Evolutionary conservation across 208 protist species (phyloP).

Genomic region (Wallacemonas sp.): DNA sequence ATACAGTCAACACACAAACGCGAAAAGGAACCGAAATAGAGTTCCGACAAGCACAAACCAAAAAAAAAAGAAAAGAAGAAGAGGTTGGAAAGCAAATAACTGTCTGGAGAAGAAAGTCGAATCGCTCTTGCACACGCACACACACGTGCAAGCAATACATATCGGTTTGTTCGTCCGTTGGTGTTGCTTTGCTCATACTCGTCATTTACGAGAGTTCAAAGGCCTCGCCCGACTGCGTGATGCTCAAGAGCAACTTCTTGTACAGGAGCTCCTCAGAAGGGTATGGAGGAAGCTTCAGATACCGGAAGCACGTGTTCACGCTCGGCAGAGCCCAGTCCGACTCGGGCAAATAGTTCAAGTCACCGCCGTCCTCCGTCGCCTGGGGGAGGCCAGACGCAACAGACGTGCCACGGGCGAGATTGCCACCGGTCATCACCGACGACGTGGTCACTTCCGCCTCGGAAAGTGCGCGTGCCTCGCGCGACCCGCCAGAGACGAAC

Average conservation of each 20-base stretch:
- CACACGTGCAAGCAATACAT: too few relatives aligned
- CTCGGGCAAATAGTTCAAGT: slow-evolving; percentile 22
- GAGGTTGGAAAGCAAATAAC: too few relatives aligned
- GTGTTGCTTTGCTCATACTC: too few relatives aligned
- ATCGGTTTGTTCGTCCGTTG: too few relatives aligned
- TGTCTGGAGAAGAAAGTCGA: too few relatives aligned
- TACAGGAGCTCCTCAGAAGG: slow-evolving; percentile 83
- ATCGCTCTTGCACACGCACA: too few relatives aligned
- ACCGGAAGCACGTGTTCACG: slow-evolving; percentile 92
- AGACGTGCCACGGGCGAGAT: background rate
- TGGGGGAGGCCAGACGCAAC: background rate
- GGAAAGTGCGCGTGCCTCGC: slow-evolving; percentile 11
- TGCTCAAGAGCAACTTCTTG: slow-evolving; percentile 80
- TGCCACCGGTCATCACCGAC: background rate
- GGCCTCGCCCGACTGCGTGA: slow-evolving; percentile 72
- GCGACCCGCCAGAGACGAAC: too few relatives aligned
- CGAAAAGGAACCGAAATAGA: too few relatives aligned
- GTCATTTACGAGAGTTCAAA: slow-evolving; percentile 91
- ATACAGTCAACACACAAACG: too few relatives aligned
- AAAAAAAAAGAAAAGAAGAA: too few relatives aligned
- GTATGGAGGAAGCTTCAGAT: slow-evolving; percentile 91
- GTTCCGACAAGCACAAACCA: too few relatives aligned
- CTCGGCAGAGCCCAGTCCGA: slow-evolving; percentile 83
- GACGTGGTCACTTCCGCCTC: slow-evolving; percentile 4
- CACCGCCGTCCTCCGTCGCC: background rate